Percentiles rank a stretch among this genome's conserved stretches.
Conservation (phyloP, 805 yeast genomes). For the Candida argentea region DNA sequence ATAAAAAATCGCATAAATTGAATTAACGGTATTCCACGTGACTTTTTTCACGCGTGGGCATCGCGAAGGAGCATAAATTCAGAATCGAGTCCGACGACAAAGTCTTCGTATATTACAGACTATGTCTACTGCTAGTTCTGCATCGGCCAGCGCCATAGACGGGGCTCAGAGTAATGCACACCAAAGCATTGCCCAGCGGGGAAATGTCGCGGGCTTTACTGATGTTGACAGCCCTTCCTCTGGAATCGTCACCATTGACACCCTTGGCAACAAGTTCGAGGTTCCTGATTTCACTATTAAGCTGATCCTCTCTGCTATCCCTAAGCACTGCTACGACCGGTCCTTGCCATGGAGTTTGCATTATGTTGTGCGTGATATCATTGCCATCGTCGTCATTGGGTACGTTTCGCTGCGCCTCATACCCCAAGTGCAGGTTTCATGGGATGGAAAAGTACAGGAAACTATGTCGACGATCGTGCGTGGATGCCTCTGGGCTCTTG, state of each 20-base stretch:
- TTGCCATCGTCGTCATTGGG: constrained; percentile 38
- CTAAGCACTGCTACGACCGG: constrained; percentile 65
- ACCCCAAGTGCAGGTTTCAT: constrained; percentile 20
- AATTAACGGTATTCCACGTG: too few species aligned
- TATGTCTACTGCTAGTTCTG: too few species aligned
- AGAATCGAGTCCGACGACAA: too few species aligned
- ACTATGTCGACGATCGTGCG: constrained; percentile 24
- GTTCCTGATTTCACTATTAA: constrained; percentile 72
- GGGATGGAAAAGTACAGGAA: too few species aligned
- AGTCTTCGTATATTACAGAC: too few species aligned
- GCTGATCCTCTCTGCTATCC: constrained; percentile 64
- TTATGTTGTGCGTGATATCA: constrained; percentile 62
- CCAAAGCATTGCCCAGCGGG: too few species aligned
- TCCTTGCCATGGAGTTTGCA: constrained; percentile 41
- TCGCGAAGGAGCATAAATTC: too few species aligned
- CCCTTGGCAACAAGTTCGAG: constrained; percentile 55
- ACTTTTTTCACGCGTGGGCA: too few species aligned
- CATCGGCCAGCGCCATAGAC: too few species aligned
- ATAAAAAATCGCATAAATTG: too few species aligned
- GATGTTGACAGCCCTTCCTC: constrained; percentile 9
- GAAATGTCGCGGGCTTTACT: constrained; percentile 33
- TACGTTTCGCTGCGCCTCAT: constrained; percentile 45
- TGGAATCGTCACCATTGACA: constrained; percentile 40
- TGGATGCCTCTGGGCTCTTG: constrained; percentile 47
- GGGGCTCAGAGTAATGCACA: too few species aligned